Conservation (phyloP, 2,329 filamentous ascomycete species). For the Aspergillus aculeatus region DNA sequence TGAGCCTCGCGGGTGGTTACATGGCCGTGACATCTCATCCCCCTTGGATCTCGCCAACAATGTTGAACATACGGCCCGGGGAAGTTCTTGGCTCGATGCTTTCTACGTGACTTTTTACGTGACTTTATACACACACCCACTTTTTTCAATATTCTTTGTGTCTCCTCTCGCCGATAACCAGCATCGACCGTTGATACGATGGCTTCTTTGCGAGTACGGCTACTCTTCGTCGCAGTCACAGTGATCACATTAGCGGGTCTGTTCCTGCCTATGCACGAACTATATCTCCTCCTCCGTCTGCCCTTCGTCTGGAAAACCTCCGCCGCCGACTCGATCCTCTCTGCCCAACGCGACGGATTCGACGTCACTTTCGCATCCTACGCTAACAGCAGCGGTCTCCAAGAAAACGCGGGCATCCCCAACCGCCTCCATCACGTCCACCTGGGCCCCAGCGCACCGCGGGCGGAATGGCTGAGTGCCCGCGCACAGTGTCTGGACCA, state of each 20-base stretch:
- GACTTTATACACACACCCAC: not conserved
- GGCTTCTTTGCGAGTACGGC: not conserved
- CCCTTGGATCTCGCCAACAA: not conserved
- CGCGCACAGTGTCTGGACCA: constrained; percentile 17
- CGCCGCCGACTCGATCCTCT: not conserved
- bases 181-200: not conserved
- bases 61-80: not conserved
- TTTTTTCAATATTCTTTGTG: not conserved
- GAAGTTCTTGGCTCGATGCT: not conserved
- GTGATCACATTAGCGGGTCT: not conserved
- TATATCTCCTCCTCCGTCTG: constrained; percentile 8
- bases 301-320: constrained; percentile 10
- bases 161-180: not conserved
- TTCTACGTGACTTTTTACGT: not conserved
- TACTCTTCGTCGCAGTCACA: not conserved
- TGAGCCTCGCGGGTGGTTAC: not conserved
- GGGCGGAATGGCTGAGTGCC: constrained; percentile 19
- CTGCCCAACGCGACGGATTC: constrained; percentile 6
- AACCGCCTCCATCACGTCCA: constrained; percentile 15
- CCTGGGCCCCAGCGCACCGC: constrained; percentile 12
- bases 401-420: not conserved
- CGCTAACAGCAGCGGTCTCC: not conserved
- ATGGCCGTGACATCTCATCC: not conserved
- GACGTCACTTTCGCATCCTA: constrained; percentile 11
- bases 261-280: not conserved